Evolutionary conservation across 2,329 filamentous ascomycete species (phyloP), one percentile per base, ranked within the genome.

Genomic region (Fusarium gaditjirri): DNA sequence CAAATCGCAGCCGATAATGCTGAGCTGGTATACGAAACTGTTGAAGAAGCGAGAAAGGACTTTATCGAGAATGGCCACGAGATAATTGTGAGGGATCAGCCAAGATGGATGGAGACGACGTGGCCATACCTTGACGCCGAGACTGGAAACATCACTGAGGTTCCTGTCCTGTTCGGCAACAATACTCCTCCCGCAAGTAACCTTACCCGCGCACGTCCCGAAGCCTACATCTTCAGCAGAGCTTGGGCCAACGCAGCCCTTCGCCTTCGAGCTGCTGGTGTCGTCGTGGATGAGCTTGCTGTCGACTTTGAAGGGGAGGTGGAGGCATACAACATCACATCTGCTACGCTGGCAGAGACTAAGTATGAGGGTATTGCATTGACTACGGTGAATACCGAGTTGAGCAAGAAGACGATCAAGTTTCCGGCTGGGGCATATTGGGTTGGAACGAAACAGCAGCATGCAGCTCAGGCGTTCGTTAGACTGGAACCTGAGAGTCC

Each of bases 371-470:
- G 79, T 6, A 67, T 71, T 6, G 70, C 75, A 2, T 69, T 74
- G 2, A 75, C 73, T 0, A 78, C 73, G 0, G 74, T 78, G 2
- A 78, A 75, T 27, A 71, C 78, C 0, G 58, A 74, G 16, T 31
- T 71, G 0, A 43, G 62, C 4, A 65, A 57, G 3, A 73, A 61
- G n/a, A 68, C 70, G 8, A 23, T 79, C 4, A 73, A 35, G 5
- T 60, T 81, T 2, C 78, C 79, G 0, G 74, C 73, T 0, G 79
- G 79, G 1, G 77, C 78, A 4, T 81, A 79, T 61, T 72, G 73
- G 61, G 74, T 81, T 0, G 78, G 77, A 61, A 80, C 79, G 4
- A 74, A 75, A 23, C 79, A 81, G 61, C 78, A 78, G 46, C 79
- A 80, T 31, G 79, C 79, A 0, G 79, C 72, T 0, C 70, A 79